Conservation (phyloP, 441 rosid species). For the Geranium incanum region DNA sequence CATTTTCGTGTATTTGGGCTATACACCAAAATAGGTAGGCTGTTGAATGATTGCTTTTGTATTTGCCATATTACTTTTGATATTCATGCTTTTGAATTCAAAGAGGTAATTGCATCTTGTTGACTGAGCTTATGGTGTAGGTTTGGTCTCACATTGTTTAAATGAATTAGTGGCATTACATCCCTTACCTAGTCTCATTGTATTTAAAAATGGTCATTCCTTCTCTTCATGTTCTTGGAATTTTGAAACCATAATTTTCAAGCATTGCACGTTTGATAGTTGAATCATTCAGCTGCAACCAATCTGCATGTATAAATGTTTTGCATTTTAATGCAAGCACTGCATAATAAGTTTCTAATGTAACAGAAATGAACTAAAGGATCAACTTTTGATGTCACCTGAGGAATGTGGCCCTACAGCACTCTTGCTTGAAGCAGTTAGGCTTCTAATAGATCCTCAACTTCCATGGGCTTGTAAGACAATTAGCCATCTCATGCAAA, state of each 20-base stretch:
- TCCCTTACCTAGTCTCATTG: not conserved
- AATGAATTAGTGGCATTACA: not conserved
- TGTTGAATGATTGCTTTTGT: conserved; percentile 9
- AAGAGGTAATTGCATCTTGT: conserved; percentile 12
- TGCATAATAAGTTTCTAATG: conserved; percentile 24
- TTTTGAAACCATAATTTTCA: not conserved
- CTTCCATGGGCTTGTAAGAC: conserved; percentile 88
- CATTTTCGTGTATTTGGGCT: conserved; percentile 69
- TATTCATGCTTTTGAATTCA: conserved; percentile 15
- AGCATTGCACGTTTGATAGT: not conserved
- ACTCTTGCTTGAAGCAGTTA: conserved; percentile 59
- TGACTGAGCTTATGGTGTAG: conserved; percentile 7
- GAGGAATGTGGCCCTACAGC: conserved; percentile 41
- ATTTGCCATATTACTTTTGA: not conserved
- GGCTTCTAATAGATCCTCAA: conserved; percentile 60
- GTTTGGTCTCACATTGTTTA: not conserved
- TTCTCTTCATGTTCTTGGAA: conserved; percentile 2
- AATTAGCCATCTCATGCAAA: conserved; percentile 56
- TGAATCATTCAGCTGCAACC: not conserved
- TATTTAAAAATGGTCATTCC: not conserved
- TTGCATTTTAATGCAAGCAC: conserved; percentile 19
- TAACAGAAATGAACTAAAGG: conserved; percentile 55
- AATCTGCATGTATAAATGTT: not conserved
- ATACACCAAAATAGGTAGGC: conserved; percentile 70
- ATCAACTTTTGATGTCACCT: conserved; percentile 43